Percentiles rank a stretch among this genome's conserved stretches.
Conservation (phyloP, 129 eudicot genomes). For the Tanacetum coccineum region DNA sequence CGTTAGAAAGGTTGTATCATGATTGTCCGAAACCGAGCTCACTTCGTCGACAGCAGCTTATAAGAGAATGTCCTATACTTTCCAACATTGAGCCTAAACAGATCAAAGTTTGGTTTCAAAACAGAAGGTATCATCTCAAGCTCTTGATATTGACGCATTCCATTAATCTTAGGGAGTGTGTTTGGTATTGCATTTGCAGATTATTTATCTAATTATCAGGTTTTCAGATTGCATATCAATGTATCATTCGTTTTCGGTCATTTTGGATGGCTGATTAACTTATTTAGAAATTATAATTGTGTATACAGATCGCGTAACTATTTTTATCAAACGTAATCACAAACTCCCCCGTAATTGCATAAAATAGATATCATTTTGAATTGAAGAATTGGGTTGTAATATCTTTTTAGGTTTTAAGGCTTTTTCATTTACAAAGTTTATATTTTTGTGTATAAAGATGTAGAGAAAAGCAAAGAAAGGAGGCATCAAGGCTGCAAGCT, state of each 20-base stretch:
- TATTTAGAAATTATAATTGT: no score
- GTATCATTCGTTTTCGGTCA: no score
- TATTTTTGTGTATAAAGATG: slow-evolving; percentile 40
- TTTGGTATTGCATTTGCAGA: no score
- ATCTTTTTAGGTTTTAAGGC: not conserved
- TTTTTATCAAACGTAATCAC: no score
- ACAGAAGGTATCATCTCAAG: slow-evolving; percentile 51
- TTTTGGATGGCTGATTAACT: no score
- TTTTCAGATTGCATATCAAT: no score
- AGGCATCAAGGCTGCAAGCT: slow-evolving; percentile 75
- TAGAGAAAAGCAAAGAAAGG: slow-evolving; percentile 79
- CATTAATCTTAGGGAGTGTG: not conserved
- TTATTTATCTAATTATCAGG: no score
- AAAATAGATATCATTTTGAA: not conserved
- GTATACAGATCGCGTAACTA: no score
- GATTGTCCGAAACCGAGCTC: slow-evolving; percentile 95
- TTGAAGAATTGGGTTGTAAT: slow-evolving; percentile 8
- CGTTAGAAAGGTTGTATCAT: slow-evolving; percentile 78
- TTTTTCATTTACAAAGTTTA: slow-evolving; percentile 10
- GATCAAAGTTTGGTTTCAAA: slow-evolving; percentile 98
- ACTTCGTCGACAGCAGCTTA: slow-evolving; percentile 86
- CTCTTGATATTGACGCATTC: slow-evolving; percentile 15
- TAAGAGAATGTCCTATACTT: slow-evolving; percentile 83
- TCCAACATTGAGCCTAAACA: slow-evolving; percentile 92
- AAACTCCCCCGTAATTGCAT: no score